phyloP scores from a whole-genome alignment of 306 rosid species.

The Vigna unguiculata region DNA sequence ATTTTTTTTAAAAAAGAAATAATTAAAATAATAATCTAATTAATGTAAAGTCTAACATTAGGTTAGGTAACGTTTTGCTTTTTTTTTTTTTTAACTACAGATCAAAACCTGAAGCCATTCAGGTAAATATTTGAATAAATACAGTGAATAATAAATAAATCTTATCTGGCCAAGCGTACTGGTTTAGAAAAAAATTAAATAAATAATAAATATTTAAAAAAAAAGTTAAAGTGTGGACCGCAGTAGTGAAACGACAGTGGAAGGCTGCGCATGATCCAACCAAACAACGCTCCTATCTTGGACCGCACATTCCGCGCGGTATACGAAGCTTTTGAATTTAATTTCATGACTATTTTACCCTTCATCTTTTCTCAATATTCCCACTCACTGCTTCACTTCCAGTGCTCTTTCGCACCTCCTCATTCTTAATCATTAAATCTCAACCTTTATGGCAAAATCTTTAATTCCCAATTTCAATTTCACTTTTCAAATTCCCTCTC shows the following conservation, averaged over 20 bases:
- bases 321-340: conserved; percentile 25
- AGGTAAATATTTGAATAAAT: too few relatives aligned
- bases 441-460: conserved; percentile 47
- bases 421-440: conserved; percentile 15
- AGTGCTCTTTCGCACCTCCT: not conserved
- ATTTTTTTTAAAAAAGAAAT: too few relatives aligned
- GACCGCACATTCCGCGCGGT: conserved; percentile 44
- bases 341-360: conserved; percentile 1
- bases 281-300: conserved; percentile 19
- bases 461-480: conserved; percentile 40
- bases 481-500: conserved; percentile 1
- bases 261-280: conserved; percentile 23
- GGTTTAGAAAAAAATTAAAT: too few relatives aligned
- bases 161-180: too few relatives aligned
- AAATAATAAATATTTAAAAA: too few relatives aligned
- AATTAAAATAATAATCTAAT: too few relatives aligned
- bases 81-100: too few relatives aligned
- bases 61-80: too few relatives aligned
- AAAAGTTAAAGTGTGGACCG: not conserved
- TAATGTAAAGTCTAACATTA: too few relatives aligned
- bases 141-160: too few relatives aligned
- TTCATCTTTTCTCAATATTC: not conserved
- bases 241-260: not conserved
- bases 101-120: too few relatives aligned
- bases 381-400: not conserved